Conservation (phyloP, 768 basidiomycete genomes). For the Podaxis pistillaris region DNA sequence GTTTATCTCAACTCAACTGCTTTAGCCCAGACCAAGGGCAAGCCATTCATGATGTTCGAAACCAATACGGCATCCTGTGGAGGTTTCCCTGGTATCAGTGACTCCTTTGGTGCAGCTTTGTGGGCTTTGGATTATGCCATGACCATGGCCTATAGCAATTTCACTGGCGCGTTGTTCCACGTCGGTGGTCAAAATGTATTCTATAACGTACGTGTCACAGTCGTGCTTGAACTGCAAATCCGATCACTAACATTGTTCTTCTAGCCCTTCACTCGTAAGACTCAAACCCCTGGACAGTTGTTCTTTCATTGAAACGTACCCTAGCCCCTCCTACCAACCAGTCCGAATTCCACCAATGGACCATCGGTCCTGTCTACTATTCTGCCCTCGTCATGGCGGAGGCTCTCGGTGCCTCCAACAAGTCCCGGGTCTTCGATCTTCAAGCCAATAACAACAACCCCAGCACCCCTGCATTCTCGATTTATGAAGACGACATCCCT, state of each 20-base stretch:
- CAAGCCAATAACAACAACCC: slow-evolving; percentile 46
- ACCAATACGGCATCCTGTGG: slow-evolving; percentile 71
- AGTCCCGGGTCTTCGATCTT: slow-evolving; percentile 65
- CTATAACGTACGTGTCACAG: slow-evolving; percentile 53
- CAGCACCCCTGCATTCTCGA: slow-evolving; percentile 65
- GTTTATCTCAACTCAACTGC: slow-evolving; percentile 51
- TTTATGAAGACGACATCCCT: slow-evolving; percentile 68
- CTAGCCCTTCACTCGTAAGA: slow-evolving; percentile 56
- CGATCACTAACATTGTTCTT: slow-evolving; percentile 45
- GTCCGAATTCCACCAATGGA: slow-evolving; percentile 65
- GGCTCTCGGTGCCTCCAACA: slow-evolving; percentile 58
- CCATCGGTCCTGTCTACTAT: slow-evolving; percentile 76
- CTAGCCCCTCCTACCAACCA: slow-evolving; percentile 56
- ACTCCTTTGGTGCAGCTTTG: slow-evolving; percentile 61
- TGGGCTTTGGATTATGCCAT: slow-evolving; percentile 65
- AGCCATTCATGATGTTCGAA: slow-evolving; percentile 65
- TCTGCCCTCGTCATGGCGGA: slow-evolving; percentile 71
- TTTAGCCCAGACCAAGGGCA: slow-evolving; percentile 39
- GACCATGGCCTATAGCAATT: slow-evolving; percentile 56
- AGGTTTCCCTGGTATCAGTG: slow-evolving; percentile 61
- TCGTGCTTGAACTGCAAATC: slow-evolving; percentile 15
- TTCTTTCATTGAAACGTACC: slow-evolving; percentile 5
- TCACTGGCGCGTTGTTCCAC: slow-evolving; percentile 48
- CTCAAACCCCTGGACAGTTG: background rate
- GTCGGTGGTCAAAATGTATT: slow-evolving; percentile 63